phyloP scores from a whole-genome alignment of 371 early-diverging fungal species.

The Fennellomyces sp. region DNA sequence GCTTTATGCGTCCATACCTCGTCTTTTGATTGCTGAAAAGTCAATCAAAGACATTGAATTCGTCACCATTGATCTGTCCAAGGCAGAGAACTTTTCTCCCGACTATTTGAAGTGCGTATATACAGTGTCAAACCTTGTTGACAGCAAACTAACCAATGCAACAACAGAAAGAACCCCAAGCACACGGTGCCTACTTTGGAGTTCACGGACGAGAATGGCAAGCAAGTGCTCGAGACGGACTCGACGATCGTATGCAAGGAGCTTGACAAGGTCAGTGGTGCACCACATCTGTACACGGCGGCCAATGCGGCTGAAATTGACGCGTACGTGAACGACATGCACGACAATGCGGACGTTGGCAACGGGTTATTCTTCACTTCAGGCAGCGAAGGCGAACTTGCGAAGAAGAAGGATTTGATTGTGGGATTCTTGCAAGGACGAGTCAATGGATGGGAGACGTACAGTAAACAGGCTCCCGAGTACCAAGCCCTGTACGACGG shows the following conservation, averaged over 20 bases:
- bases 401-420: constrained; percentile 21
- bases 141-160: not conserved
- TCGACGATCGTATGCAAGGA: constrained; percentile 26
- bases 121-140: not conserved
- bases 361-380: constrained; percentile 39
- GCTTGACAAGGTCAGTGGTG: constrained; percentile 21
- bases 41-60: constrained; percentile 23
- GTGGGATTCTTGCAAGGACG: constrained; percentile 32
- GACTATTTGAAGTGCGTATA: constrained; percentile 22
- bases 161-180: constrained; percentile 26
- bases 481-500: constrained; percentile 23
- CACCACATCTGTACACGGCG: constrained; percentile 7
- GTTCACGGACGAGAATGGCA: constrained; percentile 18
- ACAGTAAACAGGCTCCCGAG: constrained; percentile 22
- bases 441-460: constrained; percentile 28
- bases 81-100: constrained; percentile 40
- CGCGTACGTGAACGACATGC: constrained; percentile 28
- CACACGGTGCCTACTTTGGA: constrained; percentile 37
- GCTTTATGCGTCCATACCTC: constrained; percentile 36
- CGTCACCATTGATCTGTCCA: constrained; percentile 33
- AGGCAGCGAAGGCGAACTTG: constrained; percentile 23
- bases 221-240: constrained; percentile 12
- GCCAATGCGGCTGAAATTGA: constrained; percentile 19
- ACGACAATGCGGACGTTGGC: constrained; percentile 31
- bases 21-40: constrained; percentile 31